A percentile compares a stretch with the other conserved stretches of the same genome.
Conservation (phyloP, 495 filamentous ascomycete species). For the Annulohypoxylon moriforme region DNA sequence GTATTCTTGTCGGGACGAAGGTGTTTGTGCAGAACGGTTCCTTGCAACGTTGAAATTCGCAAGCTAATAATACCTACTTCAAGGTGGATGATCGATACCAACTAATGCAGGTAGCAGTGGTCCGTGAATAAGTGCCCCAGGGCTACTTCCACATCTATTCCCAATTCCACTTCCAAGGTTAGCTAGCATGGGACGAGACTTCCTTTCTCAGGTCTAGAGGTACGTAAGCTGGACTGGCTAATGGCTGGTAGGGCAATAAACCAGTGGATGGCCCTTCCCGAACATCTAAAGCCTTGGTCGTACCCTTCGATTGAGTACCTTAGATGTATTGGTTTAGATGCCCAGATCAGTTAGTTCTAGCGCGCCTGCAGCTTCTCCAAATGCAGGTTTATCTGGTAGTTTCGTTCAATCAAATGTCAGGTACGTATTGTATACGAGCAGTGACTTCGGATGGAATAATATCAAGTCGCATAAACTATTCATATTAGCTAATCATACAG, state of each 20-base stretch:
- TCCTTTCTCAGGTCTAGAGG: background rate
- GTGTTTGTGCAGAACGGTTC: slow-evolving; percentile 31
- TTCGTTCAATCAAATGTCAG: background rate
- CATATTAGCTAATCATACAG: slow-evolving; percentile 6
- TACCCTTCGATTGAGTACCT: background rate
- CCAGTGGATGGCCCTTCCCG: slow-evolving; percentile 10
- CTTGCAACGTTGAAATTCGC: slow-evolving; percentile 9
- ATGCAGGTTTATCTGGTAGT: background rate
- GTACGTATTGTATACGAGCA: background rate
- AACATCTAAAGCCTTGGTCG: background rate
- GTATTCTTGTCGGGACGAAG: slow-evolving; percentile 28
- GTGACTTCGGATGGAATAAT: background rate
- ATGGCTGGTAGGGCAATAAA: slow-evolving; percentile 1
- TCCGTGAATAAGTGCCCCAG: slow-evolving; percentile 18
- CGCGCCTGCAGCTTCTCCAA: slow-evolving; percentile 15
- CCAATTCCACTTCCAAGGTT: background rate
- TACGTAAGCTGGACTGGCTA: background rate
- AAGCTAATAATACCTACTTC: slow-evolving; percentile 29
- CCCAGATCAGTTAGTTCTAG: background rate
- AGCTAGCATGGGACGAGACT: slow-evolving; percentile 8
- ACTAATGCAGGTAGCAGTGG: slow-evolving; percentile 40
- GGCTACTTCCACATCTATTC: background rate
- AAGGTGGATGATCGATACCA: slow-evolving; percentile 10
- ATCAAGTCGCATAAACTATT: background rate
- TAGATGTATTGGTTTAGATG: no score